phyloP scores from a whole-genome alignment of 2,329 filamentous ascomycete genomes.

The Helicocarpus griseus region DNA sequence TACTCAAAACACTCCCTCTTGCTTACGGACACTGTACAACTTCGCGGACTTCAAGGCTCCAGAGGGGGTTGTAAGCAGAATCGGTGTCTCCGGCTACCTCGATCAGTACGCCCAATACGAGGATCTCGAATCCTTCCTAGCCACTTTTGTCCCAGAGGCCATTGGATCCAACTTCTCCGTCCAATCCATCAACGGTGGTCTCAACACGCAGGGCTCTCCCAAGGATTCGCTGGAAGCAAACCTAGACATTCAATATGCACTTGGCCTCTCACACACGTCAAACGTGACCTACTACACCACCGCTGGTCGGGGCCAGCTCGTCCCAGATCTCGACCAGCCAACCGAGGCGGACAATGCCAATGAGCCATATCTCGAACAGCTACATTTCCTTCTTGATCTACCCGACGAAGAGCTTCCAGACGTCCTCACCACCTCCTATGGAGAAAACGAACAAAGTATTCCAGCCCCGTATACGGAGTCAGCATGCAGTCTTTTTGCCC shows the following conservation, averaged over 20 bases:
- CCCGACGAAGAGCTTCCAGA: conserved; percentile 48
- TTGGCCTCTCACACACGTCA: conserved; percentile 46
- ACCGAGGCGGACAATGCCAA: conserved; percentile 39
- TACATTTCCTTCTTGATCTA: conserved; percentile 50
- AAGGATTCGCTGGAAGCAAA: conserved; percentile 48
- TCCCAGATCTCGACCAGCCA: conserved; percentile 39
- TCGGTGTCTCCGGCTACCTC: conserved; percentile 42
- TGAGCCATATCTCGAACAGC: conserved; percentile 58
- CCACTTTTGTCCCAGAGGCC: conserved; percentile 44
- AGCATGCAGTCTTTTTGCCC: conserved; percentile 53
- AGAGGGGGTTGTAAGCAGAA: conserved; percentile 26
- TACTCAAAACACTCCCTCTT: conserved; percentile 37
- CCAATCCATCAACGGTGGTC: conserved; percentile 47
- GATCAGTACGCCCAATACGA: conserved; percentile 43
- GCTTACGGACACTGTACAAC: conserved; percentile 42
- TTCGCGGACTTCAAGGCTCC: conserved; percentile 32
- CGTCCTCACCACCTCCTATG: conserved; percentile 61
- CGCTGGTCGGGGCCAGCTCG: conserved; percentile 45
- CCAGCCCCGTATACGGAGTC: conserved; percentile 50
- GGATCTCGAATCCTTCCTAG: conserved; percentile 50
- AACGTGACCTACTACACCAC: conserved; percentile 48
- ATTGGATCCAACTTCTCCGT: conserved; percentile 47
- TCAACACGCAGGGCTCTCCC: conserved; percentile 38
- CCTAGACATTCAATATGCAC: conserved; percentile 53
- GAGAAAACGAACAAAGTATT: conserved; percentile 55